Evolutionary conservation across 352 stramenopile species (phyloP).

Genomic region (Phytophthora agathidicida): DNA sequence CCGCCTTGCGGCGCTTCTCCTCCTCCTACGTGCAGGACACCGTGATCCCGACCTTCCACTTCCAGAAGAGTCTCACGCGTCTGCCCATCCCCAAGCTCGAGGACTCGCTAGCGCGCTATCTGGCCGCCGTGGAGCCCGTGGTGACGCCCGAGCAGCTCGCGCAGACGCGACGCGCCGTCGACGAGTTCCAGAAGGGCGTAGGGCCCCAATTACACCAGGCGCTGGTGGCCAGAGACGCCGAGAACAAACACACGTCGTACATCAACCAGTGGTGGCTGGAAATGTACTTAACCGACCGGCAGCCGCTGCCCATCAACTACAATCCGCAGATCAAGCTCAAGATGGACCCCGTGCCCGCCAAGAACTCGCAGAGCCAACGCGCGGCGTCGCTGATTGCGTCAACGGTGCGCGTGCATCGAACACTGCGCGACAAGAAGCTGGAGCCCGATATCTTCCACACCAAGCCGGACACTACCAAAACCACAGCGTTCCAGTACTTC

Average conservation of each 20-base stretch:
- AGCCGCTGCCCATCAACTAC: slow-evolving; percentile 90
- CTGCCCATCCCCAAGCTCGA: slow-evolving; percentile 90
- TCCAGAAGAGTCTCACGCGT: slow-evolving; percentile 85
- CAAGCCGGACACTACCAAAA: slow-evolving; percentile 85
- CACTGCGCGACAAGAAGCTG: slow-evolving; percentile 78
- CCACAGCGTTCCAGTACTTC: slow-evolving; percentile 79
- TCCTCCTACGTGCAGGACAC: slow-evolving; percentile 86
- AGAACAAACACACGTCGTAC: slow-evolving; percentile 89
- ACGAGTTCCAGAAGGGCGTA: slow-evolving; percentile 59
- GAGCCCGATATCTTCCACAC: slow-evolving; percentile 91
- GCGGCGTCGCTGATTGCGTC: slow-evolving; percentile 89
- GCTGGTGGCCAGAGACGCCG: slow-evolving; percentile 77
- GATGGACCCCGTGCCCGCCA: slow-evolving; percentile 76
- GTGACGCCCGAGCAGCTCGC: slow-evolving; percentile 59
- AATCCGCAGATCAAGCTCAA: slow-evolving; percentile 93
- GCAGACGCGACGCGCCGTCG: slow-evolving; percentile 59
- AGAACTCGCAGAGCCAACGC: slow-evolving; percentile 87
- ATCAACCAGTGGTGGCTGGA: slow-evolving; percentile 94
- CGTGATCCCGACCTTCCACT: slow-evolving; percentile 88
- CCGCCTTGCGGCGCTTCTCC: slow-evolving; percentile 26
- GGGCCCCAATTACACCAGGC: slow-evolving; percentile 75
- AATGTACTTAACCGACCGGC: slow-evolving; percentile 91
- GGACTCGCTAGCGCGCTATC: slow-evolving; percentile 80
- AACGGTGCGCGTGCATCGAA: slow-evolving; percentile 82
- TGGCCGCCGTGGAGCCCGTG: slow-evolving; percentile 79